phyloP scores from a whole-genome alignment of 495 filamentous ascomycete genomes.

The Cenococcum geophilum region DNA sequence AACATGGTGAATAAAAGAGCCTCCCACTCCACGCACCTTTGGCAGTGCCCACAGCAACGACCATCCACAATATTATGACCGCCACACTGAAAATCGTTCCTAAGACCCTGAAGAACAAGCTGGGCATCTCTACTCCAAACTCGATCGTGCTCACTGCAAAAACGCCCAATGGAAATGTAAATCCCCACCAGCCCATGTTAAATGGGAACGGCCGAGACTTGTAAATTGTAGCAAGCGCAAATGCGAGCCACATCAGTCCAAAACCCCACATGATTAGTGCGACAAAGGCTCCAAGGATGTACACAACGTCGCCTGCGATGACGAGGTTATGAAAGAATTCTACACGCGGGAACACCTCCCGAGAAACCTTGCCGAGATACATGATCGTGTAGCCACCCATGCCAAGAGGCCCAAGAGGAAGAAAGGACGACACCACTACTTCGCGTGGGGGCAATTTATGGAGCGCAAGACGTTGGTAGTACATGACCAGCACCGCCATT shows the following conservation, averaged over 20 bases:
- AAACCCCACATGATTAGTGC: constrained; percentile 57
- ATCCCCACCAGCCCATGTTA: constrained; percentile 42
- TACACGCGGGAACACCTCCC: constrained; percentile 48
- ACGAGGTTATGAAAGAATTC: constrained; percentile 39
- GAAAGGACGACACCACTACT: constrained; percentile 57
- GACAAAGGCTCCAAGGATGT: constrained; percentile 49
- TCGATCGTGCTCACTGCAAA: constrained; percentile 35
- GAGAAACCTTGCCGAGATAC: constrained; percentile 50
- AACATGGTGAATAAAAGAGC: constrained; percentile 37
- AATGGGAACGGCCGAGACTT: constrained; percentile 34
- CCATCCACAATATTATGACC: constrained; percentile 39
- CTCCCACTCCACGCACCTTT: constrained; percentile 33
- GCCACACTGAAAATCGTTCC: constrained; percentile 35
- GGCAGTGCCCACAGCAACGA: constrained; percentile 33
- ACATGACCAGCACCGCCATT: constrained; percentile 53
- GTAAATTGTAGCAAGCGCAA: constrained; percentile 45
- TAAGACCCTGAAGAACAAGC: constrained; percentile 36
- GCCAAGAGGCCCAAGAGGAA: constrained; percentile 57
- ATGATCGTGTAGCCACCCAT: constrained; percentile 56
- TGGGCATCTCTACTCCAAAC: constrained; percentile 36
- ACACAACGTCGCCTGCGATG: constrained; percentile 48
- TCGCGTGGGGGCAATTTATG: constrained; percentile 56
- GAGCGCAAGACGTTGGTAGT: constrained; percentile 55
- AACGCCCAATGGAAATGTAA: constrained; percentile 39
- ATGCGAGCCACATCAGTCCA: constrained; percentile 56